These are phyloP conservation scores for Epichloe baconii DNA, from an alignment of 2,329 filamentous ascomycete species.

Conservation along the genomic window DNA sequence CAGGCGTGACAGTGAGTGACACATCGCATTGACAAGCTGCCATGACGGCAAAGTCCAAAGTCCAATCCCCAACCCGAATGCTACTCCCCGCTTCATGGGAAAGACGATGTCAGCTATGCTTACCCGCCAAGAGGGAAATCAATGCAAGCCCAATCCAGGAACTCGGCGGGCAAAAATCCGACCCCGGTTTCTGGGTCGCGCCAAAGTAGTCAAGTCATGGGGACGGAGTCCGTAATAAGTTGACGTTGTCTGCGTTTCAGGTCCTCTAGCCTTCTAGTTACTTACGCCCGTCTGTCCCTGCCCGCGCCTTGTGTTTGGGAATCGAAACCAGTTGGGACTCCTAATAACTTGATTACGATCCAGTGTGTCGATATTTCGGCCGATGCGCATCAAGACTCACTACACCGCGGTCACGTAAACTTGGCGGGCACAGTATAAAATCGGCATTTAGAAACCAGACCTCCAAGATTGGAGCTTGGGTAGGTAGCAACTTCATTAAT, in stretches of 20 bases:
- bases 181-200: too few relatives aligned
- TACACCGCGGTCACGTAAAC: not conserved
- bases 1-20: too few relatives aligned
- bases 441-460: not conserved
- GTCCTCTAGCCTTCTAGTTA: not conserved
- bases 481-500: not conserved
- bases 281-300: not conserved
- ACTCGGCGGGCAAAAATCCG: too few relatives aligned
- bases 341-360: not conserved
- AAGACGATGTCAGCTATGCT: too few relatives aligned
- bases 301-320: not conserved
- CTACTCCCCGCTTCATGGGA: too few relatives aligned
- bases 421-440: not conserved
- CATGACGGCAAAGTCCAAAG: not conserved
- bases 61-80: too few relatives aligned
- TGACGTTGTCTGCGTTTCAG: conserved; percentile 1
- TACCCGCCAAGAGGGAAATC: too few relatives aligned
- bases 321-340: not conserved
- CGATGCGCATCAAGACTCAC: not conserved
- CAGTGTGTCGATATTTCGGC: not conserved
- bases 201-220: too few relatives aligned
- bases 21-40: too few relatives aligned
- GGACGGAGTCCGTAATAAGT: too few relatives aligned
- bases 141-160: too few relatives aligned
- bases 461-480: not conserved